phyloP scores from a whole-genome alignment of 352 stramenopile species.

The Phytopythium vexans region DNA sequence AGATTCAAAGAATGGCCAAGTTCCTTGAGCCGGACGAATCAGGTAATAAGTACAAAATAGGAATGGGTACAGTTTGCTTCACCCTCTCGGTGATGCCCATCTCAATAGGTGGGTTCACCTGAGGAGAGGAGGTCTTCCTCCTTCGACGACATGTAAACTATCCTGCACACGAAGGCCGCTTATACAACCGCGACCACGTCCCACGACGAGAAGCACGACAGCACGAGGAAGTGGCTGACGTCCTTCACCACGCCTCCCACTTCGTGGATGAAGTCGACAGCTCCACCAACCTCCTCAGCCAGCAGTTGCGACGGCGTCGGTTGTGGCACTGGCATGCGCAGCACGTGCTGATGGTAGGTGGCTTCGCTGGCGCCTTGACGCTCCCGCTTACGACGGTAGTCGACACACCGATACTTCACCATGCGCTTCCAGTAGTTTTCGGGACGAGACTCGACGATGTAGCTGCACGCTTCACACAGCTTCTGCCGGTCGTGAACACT shows the following conservation, averaged over 20 bases:
- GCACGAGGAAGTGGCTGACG: conserved; percentile 28
- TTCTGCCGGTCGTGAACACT: conserved; percentile 29
- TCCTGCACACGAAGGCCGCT: conserved; percentile 3
- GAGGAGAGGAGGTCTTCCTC: no score
- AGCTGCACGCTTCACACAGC: conserved; percentile 35
- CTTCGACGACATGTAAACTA: conserved; percentile 3
- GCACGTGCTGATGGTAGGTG: conserved; percentile 10
- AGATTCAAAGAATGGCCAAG: no score
- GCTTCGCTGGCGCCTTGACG: conserved; percentile 14
- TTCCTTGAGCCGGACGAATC: no score
- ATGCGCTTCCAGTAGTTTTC: conserved; percentile 25
- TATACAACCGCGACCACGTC: conserved; percentile 18
- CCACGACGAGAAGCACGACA: conserved; percentile 28
- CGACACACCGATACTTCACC: conserved; percentile 29
- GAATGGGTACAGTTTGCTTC: no score
- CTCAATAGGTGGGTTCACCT: no score
- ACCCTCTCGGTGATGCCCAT: no score
- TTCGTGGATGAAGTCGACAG: conserved; percentile 25
- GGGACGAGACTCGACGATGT: conserved; percentile 18
- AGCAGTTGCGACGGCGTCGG: conserved; percentile 12
- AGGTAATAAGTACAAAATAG: no score
- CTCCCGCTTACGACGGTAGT: conserved; percentile 13
- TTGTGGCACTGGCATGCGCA: conserved; percentile 9
- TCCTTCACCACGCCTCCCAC: conserved; percentile 20
- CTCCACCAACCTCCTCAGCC: conserved; percentile 20